phyloP scores from a whole-genome alignment of 2,329 filamentous ascomycete species.

The Cladorrhinum sp. region DNA sequence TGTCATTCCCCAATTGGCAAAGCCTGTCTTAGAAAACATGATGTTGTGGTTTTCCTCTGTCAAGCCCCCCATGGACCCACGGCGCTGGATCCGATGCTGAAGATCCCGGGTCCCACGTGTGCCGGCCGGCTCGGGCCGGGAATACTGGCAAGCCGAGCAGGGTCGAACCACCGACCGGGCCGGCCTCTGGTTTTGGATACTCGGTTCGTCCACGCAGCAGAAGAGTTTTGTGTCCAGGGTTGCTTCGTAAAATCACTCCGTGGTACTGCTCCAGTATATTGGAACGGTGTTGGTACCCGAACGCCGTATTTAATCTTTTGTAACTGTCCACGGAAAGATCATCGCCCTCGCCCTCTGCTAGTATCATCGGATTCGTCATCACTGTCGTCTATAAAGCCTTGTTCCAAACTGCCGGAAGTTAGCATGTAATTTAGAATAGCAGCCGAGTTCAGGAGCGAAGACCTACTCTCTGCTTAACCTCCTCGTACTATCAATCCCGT shows the following conservation, averaged over 20 bases:
- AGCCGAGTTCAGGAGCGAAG: not conserved
- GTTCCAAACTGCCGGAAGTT: conserved; percentile 33
- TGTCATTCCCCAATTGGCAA: not conserved
- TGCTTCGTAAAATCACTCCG: not conserved
- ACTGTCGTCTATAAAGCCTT: conserved; percentile 47
- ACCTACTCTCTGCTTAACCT: conserved; percentile 72
- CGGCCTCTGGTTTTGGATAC: not conserved
- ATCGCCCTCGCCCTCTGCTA: not conserved
- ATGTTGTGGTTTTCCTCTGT: not conserved
- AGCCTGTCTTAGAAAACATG: not conserved
- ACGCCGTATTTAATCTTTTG: not conserved
- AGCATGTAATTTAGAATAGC: not conserved
- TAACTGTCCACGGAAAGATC: not conserved
- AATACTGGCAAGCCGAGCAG: not conserved
- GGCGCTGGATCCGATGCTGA: not conserved
- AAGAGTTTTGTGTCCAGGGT: not conserved
- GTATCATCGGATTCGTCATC: conserved; percentile 36
- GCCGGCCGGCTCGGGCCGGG: not conserved
- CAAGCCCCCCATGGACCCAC: not conserved
- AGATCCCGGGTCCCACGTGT: not conserved
- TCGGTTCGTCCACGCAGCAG: not conserved
- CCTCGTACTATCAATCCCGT: conserved; percentile 38
- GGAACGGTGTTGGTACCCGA: not conserved
- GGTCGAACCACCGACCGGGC: not conserved
- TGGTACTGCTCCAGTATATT: not conserved